Percentiles rank a stretch among this genome's conserved stretches.
These are phyloP conservation scores for Gentiana dahurica DNA, from an alignment of 257 asterid genomes.

Conservation along the genomic window DNA sequence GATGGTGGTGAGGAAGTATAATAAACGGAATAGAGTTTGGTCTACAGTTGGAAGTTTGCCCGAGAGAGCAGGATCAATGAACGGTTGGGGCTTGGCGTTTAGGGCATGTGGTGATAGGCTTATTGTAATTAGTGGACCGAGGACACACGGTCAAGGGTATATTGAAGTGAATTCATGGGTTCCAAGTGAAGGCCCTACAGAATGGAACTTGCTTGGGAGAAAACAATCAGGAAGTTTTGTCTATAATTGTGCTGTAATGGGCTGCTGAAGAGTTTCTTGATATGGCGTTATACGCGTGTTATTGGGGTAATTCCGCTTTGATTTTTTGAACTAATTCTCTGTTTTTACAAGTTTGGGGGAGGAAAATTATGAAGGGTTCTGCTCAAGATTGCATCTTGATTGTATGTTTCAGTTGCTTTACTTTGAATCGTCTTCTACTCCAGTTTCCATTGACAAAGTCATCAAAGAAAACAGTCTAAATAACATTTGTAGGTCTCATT, in stretches of 20 bases:
- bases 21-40: slow-evolving; percentile 41
- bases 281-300: no score
- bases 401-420: slow-evolving; percentile 25
- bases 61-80: slow-evolving; percentile 64
- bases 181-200: slow-evolving; percentile 39
- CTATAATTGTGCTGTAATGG: slow-evolving; percentile 98
- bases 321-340: slow-evolving; percentile 16
- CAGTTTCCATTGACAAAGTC: no score
- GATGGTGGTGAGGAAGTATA: slow-evolving; percentile 63
- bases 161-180: slow-evolving; percentile 48
- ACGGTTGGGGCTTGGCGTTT: slow-evolving; percentile 57
- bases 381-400: slow-evolving; percentile 52
- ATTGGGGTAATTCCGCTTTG: slow-evolving; percentile 17
- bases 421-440: no score
- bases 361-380: slow-evolving; percentile 9
- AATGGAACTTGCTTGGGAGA: slow-evolving; percentile 64
- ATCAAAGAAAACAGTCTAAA: no score
- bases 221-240: slow-evolving; percentile 78
- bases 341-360: slow-evolving; percentile 8
- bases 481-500: no score
- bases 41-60: slow-evolving; percentile 59
- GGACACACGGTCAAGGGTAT: slow-evolving; percentile 34
- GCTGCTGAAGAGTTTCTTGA: slow-evolving; percentile 63
- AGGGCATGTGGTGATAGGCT: slow-evolving; percentile 43
- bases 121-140: slow-evolving; percentile 76